A percentile compares a stretch with the other conserved stretches of the same genome.
phyloP scores from a whole-genome alignment of 2,329 filamentous ascomycete species.

The Colletotrichum sp. region DNA sequence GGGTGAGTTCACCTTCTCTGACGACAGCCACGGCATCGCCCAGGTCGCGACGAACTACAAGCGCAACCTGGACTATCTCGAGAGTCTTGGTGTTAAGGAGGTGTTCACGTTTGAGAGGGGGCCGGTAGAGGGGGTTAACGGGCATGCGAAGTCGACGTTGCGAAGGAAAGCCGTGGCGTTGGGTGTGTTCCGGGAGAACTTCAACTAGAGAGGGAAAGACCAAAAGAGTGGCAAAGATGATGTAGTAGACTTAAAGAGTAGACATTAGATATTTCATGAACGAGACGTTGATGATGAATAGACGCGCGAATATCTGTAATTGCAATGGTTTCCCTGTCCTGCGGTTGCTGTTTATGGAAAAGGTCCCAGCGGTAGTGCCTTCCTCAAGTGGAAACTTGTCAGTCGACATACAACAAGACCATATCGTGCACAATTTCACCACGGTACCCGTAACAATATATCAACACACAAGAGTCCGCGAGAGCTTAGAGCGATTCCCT shows the following conservation, averaged over 20 bases:
- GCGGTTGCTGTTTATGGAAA: neutral
- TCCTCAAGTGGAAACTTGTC: neutral
- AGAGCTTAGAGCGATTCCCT: neutral
- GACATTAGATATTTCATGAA: neutral
- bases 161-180: slow-evolving; percentile 49
- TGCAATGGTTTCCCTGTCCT: neutral
- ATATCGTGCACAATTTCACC: neutral
- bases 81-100: slow-evolving; percentile 65
- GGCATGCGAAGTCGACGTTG: slow-evolving; percentile 37
- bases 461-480: neutral
- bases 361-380: neutral
- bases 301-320: neutral
- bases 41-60: slow-evolving; percentile 89
- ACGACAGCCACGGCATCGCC: slow-evolving; percentile 89
- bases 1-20: slow-evolving; percentile 87
- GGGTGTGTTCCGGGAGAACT: slow-evolving; percentile 38
- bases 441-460: neutral
- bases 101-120: slow-evolving; percentile 61
- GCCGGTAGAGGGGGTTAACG: slow-evolving; percentile 29
- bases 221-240: neutral
- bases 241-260: neutral
- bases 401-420: neutral
- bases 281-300: neutral
- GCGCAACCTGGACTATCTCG: slow-evolving; percentile 73
- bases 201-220: slow-evolving; percentile 16